Evolutionary conservation across 345 rosid species (phyloP), one percentile per base, ranked within the genome.

Genomic region (Euphorbia pulcherrima): DNA sequence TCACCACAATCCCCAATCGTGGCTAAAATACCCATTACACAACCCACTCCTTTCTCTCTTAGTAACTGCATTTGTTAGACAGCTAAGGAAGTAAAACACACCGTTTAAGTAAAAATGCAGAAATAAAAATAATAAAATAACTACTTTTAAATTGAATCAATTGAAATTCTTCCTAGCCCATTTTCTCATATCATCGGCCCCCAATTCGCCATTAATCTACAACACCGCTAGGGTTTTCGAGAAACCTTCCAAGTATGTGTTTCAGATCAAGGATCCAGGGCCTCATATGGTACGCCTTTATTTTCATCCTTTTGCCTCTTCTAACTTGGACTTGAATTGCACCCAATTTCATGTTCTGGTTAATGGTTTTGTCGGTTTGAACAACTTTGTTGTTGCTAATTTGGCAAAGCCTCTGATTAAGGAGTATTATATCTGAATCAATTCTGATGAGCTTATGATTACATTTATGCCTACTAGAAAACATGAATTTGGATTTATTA

Each of bases 201-300:
- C 77, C 3, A 62, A 41, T 41, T 47, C 79, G 24, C 79, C 83
- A n/a, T 77, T 68, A 73, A 84, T 93, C 77, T 88, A 87, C 79
- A 72, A 64, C 57, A 71, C 94, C 5, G 96, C 93, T 16, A 80
- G 92, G 78, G 74, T 83, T 50, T 90, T 88, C 85, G 66, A 78
- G 33, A 75, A 80, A 55, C 89, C 88, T 14, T 82, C 86, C 0
- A 86, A 77, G 68, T 93, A 90, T 77, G 81, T 64, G 53, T 89
- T 93, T 84, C 60, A 75, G 6, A 79, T 90, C 81, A 51, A 64
- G 64, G 86, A 86, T 4, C 75, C 69, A 59, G 98, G 98, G 40
- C 85, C 85, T 35, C 86, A 87, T 68, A 83, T 82, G 88, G 83
- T 93, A 72, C 90, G 98, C 47, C 81, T 93, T 67, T 94, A 90